Base-by-base conservation (phyloP, 495 filamentous ascomycete species). In the Viridothelium virens region DNA sequence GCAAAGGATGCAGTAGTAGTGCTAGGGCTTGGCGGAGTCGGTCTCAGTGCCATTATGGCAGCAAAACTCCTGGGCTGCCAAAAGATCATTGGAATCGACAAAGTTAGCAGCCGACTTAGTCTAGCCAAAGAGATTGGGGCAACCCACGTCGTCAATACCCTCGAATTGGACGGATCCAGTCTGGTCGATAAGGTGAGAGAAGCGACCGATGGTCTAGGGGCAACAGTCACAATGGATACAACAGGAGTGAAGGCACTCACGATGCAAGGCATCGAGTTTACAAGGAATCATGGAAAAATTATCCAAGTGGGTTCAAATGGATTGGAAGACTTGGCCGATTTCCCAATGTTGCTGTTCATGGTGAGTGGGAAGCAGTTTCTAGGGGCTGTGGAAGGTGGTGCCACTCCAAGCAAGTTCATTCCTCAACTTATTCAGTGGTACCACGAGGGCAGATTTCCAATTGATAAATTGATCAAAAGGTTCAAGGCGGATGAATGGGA, bases 401-500 rank as follows among this genome's bases (percentile, higher is more conserved):
- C 69, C 36, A 64, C 66, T 33, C 69, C 71, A 62, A 37, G 53
- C 16, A 65, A 71, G 38, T 70, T 61, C 41, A 59, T 73, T 53
- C 71, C 71, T n/a, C 65, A 71, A 66, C 53, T 76, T 65, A 71
- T 75, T n/a, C 18, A 72, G 65, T 74, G 71, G 73, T 75, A 71
- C 47, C 64, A 68, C 18, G 73, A 74, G 56, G 74, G 74, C 11
- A 71, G 66, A 65, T 70, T 76, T 33, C 73, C 73, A 7, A 31
- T 76, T n/a, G 71, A 75, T 39, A 72, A 72, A 50, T 18, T 76
- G 12, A 65, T 69, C 12, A 74, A 75, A 64, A 67, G 62, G n/a
- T 69, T 70, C 78, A 89, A 87, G 69, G 90, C 90, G 38, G 90
- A 91, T 66, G 84, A 89, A 68, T 82, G 91, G 64, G 70, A 79